These are phyloP conservation scores for Fusarium cicatricum DNA, from an alignment of 2,329 filamentous ascomycete species.

Conservation along the genomic window DNA sequence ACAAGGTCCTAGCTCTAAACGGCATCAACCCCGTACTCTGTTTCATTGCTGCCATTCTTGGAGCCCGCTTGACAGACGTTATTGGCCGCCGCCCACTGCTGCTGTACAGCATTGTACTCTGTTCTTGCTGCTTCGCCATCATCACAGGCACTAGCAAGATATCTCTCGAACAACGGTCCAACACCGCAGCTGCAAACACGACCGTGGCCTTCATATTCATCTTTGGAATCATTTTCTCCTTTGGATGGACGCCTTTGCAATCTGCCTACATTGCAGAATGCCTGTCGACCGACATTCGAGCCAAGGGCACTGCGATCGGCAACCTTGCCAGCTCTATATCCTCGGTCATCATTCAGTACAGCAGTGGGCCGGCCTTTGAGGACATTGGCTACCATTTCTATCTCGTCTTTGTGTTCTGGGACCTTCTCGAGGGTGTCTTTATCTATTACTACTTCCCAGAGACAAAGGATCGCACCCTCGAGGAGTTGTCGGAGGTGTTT, in stretches of 20 bases:
- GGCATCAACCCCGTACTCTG: conserved; percentile 63
- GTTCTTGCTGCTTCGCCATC: conserved; percentile 57
- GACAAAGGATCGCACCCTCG: conserved; percentile 58
- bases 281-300: conserved; percentile 54
- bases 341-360: conserved; percentile 54
- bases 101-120: conserved; percentile 56
- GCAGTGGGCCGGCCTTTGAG: conserved; percentile 53
- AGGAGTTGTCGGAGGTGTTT: conserved; percentile 63
- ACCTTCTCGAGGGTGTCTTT: conserved; percentile 51
- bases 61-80: conserved; percentile 63
- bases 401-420: conserved; percentile 56
- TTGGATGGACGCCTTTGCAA: conserved; percentile 59
- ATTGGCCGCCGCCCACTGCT: conserved; percentile 65
- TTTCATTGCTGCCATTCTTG: conserved; percentile 59
- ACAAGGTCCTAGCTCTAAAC: conserved; percentile 59
- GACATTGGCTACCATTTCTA: conserved; percentile 56
- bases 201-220: conserved; percentile 60
- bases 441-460: conserved; percentile 62
- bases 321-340: conserved; percentile 52
- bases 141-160: conserved; percentile 59
- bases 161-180: conserved; percentile 47
- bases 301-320: conserved; percentile 55
- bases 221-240: conserved; percentile 59
- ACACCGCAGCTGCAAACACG: conserved; percentile 51
- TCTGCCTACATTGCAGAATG: conserved; percentile 60